These are phyloP conservation scores for Acanthamoeba triangularis DNA, from an alignment of 208 protist genomes.

Conservation along the genomic window DNA sequence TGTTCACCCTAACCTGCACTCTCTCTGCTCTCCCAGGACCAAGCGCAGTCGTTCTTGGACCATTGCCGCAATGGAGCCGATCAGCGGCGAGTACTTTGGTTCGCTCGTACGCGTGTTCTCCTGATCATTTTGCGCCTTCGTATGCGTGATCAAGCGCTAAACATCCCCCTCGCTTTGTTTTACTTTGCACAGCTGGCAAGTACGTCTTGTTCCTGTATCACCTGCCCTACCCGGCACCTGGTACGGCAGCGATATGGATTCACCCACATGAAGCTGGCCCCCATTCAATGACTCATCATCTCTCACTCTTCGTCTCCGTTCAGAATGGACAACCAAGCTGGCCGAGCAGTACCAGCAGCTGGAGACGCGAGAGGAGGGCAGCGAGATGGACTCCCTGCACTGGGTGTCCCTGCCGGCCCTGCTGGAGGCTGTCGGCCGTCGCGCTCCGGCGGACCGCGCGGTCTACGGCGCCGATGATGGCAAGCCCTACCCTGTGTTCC, in stretches of 20 bases:
- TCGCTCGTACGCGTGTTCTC: not conserved
- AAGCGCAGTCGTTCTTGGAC: not conserved
- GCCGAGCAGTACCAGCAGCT: not conserved
- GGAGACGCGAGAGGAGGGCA: not conserved
- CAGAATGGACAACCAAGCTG: not conserved
- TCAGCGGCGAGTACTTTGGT: slow-evolving; percentile 3
- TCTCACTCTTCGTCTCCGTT: not conserved
- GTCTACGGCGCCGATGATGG: slow-evolving; percentile 7
- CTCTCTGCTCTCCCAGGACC: not conserved
- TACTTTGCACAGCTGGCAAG: not conserved
- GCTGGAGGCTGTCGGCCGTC: not conserved
- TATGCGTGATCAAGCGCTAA: not conserved
- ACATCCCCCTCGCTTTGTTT: not conserved
- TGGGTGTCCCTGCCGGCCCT: slow-evolving; percentile 24
- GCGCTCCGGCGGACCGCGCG: not conserved
- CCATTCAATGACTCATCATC: too few species aligned
- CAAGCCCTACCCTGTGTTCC: slow-evolving; percentile 30
- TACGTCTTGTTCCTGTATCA: slow-evolving; percentile 21
- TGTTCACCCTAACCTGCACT: not conserved
- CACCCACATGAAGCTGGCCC: not conserved
- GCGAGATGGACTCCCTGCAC: slow-evolving; percentile 53
- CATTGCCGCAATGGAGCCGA: not conserved
- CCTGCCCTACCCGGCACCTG: not conserved
- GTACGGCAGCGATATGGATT: not conserved
- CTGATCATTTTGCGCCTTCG: not conserved